These are phyloP conservation scores for Populus hybrid DNA, from an alignment of 441 rosid species.

Conservation along the genomic window DNA sequence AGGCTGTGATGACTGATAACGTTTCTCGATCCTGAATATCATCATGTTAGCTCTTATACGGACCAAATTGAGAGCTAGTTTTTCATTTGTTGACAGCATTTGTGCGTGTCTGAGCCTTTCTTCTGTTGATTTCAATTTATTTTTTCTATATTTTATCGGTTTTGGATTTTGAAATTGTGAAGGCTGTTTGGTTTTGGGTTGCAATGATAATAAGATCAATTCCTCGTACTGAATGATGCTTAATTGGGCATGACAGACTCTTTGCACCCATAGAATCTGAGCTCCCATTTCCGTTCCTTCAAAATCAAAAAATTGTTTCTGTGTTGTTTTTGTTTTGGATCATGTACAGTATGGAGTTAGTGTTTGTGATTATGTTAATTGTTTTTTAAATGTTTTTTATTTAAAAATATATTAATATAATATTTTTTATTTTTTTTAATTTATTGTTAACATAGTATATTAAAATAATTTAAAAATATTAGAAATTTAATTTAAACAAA, in stretches of 20 bases:
- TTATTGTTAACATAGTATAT: too few relatives aligned
- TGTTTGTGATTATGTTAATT: not conserved
- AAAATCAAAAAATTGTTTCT: not conserved
- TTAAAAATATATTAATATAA: too few relatives aligned
- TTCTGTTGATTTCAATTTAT: not conserved
- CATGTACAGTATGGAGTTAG: not conserved
- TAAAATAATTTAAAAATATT: too few relatives aligned
- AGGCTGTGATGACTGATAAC: constrained; percentile 30
- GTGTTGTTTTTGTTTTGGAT: not conserved
- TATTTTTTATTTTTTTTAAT: too few relatives aligned
- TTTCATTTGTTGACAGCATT: constrained; percentile 38
- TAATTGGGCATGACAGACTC: constrained; percentile 32
- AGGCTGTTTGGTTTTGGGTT: constrained; percentile 11
- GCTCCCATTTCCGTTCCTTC: constrained; percentile 8
- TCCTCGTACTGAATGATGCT: constrained; percentile 38
- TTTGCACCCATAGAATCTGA: constrained; percentile 48
- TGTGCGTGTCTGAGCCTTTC: constrained; percentile 59
- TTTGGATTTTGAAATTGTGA: not conserved
- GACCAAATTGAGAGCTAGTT: constrained; percentile 9
- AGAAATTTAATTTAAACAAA: too few relatives aligned
- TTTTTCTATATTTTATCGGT: not conserved
- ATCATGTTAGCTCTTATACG: constrained; percentile 1
- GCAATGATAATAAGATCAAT: constrained; percentile 38
- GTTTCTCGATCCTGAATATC: constrained; percentile 41
- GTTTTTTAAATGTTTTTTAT: not conserved